Evolutionary conservation across 2,329 filamentous ascomycete genomes (phyloP), one percentile per base, ranked within the genome.

Genomic region (Cadophora gregata): DNA sequence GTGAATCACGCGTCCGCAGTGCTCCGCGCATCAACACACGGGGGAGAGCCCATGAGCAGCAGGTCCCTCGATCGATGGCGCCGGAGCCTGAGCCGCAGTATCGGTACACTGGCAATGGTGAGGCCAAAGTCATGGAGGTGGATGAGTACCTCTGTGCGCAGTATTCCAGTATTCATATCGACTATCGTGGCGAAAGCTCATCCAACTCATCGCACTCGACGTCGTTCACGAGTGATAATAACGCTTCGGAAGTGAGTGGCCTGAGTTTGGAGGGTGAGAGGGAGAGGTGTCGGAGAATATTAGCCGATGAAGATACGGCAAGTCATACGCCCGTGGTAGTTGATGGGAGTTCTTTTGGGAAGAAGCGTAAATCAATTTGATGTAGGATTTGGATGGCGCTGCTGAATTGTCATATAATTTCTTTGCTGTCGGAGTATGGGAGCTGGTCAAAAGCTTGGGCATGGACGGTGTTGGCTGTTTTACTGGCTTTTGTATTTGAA

Each of bases 321-420:
- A 29, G 21, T 27, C 51, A 42, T 12, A 56, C 61, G 12, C 61
- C 61, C 10, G 27, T 56, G 33, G 61, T 63, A 9, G 61, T 63
- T 5, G 61, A 63, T 27, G 61, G 61, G n/a, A 63, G 31, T 14
- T 63, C 61, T n/a, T 12, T n/a, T 27, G 50, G 61, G 14, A 42
- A 56, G 36, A 55, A 24, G 31, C 10, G 21, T 16, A n/a, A n/a
- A n/a, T 47, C 2, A 21, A 47, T 9, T 47, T 42, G 14, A 38
- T 42, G 38, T 16, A 42, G 14, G 38, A 16, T 16, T 33, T 6
- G 31, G 6, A 16, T 21, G 7, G 14, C 25, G 31, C 24, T 36
- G 16, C 12, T 16, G 12, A 16, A 16, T 16, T 16, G 10, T 16
- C n/a, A n/a, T n/a, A n/a, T n/a, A n/a, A 16, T 12, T 42, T 12